Evolutionary conservation across 2,329 filamentous ascomycete genomes (phyloP).

Genomic region (Chrysoporthe deuterocubensis): DNA sequence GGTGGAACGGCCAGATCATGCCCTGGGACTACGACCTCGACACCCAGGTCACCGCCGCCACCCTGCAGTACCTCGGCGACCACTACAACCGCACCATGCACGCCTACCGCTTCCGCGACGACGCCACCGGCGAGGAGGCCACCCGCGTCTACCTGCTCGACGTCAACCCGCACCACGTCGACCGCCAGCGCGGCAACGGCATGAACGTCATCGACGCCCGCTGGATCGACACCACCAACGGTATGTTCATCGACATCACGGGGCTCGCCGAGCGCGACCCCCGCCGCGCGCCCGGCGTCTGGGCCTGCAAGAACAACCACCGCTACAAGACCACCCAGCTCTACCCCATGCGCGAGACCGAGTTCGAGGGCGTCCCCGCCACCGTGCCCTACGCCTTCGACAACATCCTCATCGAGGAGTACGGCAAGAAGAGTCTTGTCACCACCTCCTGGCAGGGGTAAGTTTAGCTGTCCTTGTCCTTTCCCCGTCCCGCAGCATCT

Average conservation of each 20-base stretch:
- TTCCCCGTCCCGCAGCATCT: too few relatives aligned
- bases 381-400: slow-evolving; percentile 73
- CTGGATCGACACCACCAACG: slow-evolving; percentile 78
- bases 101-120: slow-evolving; percentile 53
- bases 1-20: slow-evolving; percentile 80
- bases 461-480: slow-evolving; percentile 36
- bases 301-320: slow-evolving; percentile 83
- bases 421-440: slow-evolving; percentile 63
- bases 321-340: slow-evolving; percentile 71
- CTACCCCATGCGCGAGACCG: slow-evolving; percentile 74
- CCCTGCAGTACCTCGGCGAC: slow-evolving; percentile 67
- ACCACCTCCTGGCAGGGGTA: slow-evolving; percentile 66
- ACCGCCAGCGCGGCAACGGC: slow-evolving; percentile 66
- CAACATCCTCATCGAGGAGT: slow-evolving; percentile 67
- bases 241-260: slow-evolving; percentile 84
- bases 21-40: slow-evolving; percentile 88
- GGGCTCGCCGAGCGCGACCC: slow-evolving; percentile 71
- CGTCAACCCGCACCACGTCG: slow-evolving; percentile 71
- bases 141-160: slow-evolving; percentile 70
- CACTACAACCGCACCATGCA: slow-evolving; percentile 72
- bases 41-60: slow-evolving; percentile 73
- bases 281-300: slow-evolving; percentile 62
- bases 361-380: slow-evolving; percentile 75
- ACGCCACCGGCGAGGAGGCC: slow-evolving; percentile 45
- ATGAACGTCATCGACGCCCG: slow-evolving; percentile 82